phyloP scores from a whole-genome alignment of 2,329 filamentous ascomycete genomes.

The Magnaporthiopsis incrustans region DNA sequence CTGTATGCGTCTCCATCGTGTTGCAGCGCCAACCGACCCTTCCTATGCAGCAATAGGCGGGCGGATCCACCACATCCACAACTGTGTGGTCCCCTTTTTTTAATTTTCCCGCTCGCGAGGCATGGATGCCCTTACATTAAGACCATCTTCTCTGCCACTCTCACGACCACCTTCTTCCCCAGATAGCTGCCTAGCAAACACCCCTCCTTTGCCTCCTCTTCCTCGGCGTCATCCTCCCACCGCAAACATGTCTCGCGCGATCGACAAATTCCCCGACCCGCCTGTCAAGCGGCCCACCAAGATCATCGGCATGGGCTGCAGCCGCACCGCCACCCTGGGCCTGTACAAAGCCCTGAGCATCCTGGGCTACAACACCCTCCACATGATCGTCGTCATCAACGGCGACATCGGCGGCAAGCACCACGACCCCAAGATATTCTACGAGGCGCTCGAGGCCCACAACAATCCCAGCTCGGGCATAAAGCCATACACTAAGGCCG shows the following conservation, averaged over 20 bases:
- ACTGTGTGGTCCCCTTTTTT: no score
- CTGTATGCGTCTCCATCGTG: no score
- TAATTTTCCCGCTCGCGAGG: no score
- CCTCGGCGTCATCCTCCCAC: no score
- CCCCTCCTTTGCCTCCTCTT: no score
- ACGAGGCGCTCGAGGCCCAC: constrained; percentile 13
- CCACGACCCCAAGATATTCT: constrained; percentile 13
- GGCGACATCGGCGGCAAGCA: constrained; percentile 4
- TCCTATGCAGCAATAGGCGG: no score
- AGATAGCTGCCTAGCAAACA: no score
- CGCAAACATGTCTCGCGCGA: background rate
- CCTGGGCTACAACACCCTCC: constrained; percentile 17
- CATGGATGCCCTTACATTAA: no score
- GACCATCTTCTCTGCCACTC: no score
- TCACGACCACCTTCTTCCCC: no score
- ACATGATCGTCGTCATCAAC: constrained; percentile 14
- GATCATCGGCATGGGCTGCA: constrained; percentile 2
- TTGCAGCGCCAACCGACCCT: no score
- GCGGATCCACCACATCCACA: no score
- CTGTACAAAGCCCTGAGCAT: constrained; percentile 17
- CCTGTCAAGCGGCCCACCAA: background rate
- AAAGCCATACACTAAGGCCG: constrained; percentile 18
- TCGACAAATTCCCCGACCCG: constrained; percentile 1
- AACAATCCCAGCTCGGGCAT: constrained; percentile 11
- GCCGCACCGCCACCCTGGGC: constrained; percentile 17